Percentiles rank a stretch among this genome's conserved stretches.
Evolutionary conservation across 805 yeast genomes (phyloP).

Genomic region (Jamesozyma rosinii): DNA sequence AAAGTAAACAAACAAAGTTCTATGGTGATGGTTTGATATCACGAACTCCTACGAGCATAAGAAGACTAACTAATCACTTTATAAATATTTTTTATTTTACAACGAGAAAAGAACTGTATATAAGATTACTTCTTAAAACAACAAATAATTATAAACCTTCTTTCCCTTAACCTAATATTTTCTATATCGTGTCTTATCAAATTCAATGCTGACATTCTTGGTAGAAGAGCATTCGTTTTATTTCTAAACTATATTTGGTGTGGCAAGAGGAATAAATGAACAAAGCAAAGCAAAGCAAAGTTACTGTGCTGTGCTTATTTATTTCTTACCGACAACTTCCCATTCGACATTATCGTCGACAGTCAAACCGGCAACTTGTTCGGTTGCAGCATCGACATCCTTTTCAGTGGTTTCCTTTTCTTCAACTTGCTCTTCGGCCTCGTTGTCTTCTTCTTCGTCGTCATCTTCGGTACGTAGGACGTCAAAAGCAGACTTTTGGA

Average conservation of each 20-base stretch:
- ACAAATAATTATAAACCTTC: not conserved
- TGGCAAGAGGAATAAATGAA: not conserved
- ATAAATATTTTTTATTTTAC: conserved; percentile 4
- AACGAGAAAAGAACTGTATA: not conserved
- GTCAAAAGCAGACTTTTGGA: conserved; percentile 40
- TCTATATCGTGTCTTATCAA: not conserved
- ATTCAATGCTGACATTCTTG: not conserved
- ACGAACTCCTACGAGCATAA: too few species aligned
- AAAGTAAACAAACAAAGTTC: too few species aligned
- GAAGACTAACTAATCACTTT: not conserved
- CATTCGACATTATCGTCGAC: conserved; percentile 36
- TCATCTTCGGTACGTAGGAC: conserved; percentile 47
- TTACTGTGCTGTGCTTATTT: conserved; percentile 4
- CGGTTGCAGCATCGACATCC: conserved; percentile 28
- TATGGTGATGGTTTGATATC: too few species aligned
- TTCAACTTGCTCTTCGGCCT: conserved; percentile 8
- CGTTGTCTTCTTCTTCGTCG: conserved; percentile 36
- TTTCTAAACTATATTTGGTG: not conserved
- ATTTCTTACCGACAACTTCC: conserved; percentile 40
- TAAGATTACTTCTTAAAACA: not conserved
- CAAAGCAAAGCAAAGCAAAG: not conserved
- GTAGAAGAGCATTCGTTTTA: not conserved
- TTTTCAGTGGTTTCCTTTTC: conserved; percentile 11
- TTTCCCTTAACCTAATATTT: not conserved
- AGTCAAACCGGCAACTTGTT: conserved; percentile 32